phyloP scores from a whole-genome alignment of 148 eudicot species.

The Persicaria tinctoria region DNA sequence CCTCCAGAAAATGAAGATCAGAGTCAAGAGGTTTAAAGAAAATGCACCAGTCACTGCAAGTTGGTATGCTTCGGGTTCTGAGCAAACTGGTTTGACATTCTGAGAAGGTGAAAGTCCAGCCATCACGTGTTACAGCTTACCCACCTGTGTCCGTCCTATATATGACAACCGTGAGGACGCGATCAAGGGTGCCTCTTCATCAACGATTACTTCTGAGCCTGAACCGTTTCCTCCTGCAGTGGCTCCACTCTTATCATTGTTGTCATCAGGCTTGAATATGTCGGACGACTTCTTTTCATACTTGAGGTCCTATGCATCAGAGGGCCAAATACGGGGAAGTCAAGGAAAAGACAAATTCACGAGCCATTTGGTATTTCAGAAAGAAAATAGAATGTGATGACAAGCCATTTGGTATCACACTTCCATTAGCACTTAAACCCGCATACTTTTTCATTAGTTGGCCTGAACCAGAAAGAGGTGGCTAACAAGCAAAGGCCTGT shows the following conservation, averaged over 20 bases:
- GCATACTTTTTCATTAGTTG: too few relatives aligned
- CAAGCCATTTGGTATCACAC: too few relatives aligned
- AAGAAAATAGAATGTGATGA: too few relatives aligned
- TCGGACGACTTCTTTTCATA: slow-evolving; percentile 40
- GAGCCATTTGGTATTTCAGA: not conserved
- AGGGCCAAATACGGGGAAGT: not conserved
- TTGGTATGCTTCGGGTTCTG: too few relatives aligned
- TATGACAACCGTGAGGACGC: slow-evolving; percentile 12
- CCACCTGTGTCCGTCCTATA: slow-evolving; percentile 3
- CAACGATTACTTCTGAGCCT: not conserved
- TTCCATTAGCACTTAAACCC: too few relatives aligned
- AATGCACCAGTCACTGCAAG: not conserved
- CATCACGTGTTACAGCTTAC: slow-evolving; percentile 2
- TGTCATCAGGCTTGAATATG: slow-evolving; percentile 21
- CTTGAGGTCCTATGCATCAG: slow-evolving; percentile 27
- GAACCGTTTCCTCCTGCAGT: slow-evolving; percentile 19
- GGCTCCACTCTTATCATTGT: slow-evolving; percentile 20
- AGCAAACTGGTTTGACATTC: not conserved
- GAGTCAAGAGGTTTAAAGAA: not conserved
- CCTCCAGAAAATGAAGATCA: not conserved
- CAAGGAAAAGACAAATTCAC: not conserved
- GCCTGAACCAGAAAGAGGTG: too few relatives aligned
- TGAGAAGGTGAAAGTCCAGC: not conserved
- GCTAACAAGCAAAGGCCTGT: too few relatives aligned
- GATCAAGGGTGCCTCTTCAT: slow-evolving; percentile 12